Evolutionary conservation across 441 rosid genomes (phyloP).

Genomic region (Omphalea diandra): DNA sequence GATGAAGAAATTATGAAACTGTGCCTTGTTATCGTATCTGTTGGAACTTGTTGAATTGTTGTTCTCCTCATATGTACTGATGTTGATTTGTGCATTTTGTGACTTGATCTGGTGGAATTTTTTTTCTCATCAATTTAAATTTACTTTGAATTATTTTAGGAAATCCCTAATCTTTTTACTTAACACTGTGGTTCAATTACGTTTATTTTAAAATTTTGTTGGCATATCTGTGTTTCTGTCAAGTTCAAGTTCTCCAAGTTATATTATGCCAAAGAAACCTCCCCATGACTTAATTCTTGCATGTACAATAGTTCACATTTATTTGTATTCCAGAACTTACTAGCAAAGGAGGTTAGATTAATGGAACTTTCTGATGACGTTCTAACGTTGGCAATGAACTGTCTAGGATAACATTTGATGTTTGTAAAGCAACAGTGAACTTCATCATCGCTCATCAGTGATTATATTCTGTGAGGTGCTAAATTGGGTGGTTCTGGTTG

Average conservation of each 20-base stretch:
- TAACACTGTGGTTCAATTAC: background rate
- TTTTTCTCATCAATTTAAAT: background rate
- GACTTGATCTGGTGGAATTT: no score
- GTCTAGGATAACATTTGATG: background rate
- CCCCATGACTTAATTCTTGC: background rate
- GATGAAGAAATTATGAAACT: conserved; percentile 3
- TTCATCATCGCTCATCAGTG: background rate
- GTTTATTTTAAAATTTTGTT: background rate
- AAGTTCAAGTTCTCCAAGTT: background rate
- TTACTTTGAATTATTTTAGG: background rate
- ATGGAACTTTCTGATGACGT: background rate
- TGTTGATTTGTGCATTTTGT: no score
- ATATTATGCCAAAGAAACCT: background rate
- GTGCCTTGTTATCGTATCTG: background rate
- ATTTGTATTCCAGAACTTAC: background rate
- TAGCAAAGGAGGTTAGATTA: background rate
- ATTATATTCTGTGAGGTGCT: background rate
- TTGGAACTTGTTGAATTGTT: background rate
- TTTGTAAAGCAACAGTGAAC: background rate
- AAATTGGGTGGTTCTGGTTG: background rate
- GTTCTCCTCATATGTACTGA: background rate
- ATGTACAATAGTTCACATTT: background rate
- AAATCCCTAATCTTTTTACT: background rate
- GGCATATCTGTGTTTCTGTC: no score
- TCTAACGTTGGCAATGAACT: background rate